Base-by-base conservation (phyloP, 2,329 filamentous ascomycete genomes). In the Colletotrichum falcatum region DNA sequence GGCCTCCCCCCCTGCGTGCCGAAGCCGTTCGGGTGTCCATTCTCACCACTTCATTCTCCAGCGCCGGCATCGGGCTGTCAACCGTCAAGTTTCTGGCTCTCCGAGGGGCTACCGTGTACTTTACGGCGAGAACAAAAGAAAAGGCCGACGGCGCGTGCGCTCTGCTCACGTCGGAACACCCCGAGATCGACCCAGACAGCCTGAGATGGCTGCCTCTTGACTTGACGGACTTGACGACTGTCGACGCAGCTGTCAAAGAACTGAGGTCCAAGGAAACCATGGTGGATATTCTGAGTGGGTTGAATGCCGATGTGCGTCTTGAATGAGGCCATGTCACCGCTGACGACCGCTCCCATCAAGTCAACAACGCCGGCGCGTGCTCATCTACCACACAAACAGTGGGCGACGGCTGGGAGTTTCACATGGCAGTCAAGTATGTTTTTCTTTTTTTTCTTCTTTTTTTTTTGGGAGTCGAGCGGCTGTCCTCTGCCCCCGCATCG, bases 21-120 rank as follows among this genome's bases (percentile, higher is more conserved):
- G 3, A n/a, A 33, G 14, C 18, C 30, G 23, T n/a, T 8, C 18
- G 3, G 23, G 20, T 35, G 7, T 16, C 26, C 28, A 26, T 8
- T 18, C 48, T 42, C 26, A 23, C 8, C 8, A 26, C 23, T 33
- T 14, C 6, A 9, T 20, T 12, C 9, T 35, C 6, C 35, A 76
- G 75, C 51, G 51, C 72, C 20, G 77, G 77, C 6, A 73, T 77
- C 3, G 77, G 77, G 1, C 64, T 73, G 11, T 62, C 73, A 1
- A 75, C 74, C 0, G 67, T 75, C 46, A 78, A 76, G 55, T 70
- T 74, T 23, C 73, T 78, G 2, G 76, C 73, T 7, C 55, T 73
- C 4, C 70, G 67, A 23, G 75, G 76, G n/a, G 76, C 76, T 11
- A 77, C 74, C 51, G 75, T 78, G 4, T 78, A 78, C 55, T 70